These are phyloP conservation scores for Beverwykella pulmonaria DNA, from an alignment of 495 filamentous ascomycete genomes.

Conservation along the genomic window DNA sequence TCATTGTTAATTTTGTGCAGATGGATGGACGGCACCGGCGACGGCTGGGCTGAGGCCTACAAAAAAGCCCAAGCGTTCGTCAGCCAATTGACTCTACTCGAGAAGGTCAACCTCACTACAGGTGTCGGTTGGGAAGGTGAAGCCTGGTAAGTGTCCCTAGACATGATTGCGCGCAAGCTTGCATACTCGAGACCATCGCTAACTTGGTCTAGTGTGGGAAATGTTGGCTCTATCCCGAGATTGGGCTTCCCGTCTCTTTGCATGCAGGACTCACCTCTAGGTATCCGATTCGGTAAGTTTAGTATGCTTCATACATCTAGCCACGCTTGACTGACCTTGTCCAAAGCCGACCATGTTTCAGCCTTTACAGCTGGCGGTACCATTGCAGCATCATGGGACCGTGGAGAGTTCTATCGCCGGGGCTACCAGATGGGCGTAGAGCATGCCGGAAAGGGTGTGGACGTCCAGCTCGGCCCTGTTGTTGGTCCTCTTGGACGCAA, in stretches of 20 bases:
- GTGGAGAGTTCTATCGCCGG: conserved; percentile 43
- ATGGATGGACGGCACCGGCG: conserved; percentile 72
- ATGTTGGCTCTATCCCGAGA: conserved; percentile 69
- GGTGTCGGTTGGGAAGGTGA: conserved; percentile 71
- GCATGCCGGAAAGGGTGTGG: conserved; percentile 55
- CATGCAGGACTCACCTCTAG: conserved; percentile 87
- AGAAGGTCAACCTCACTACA: conserved; percentile 93
- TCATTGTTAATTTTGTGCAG: conserved; percentile 74
- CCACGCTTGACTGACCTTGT: background rate
- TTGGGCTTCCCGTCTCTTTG: conserved; percentile 82
- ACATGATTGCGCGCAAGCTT: background rate
- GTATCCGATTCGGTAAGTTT: conserved; percentile 65
- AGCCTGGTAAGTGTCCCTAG: conserved; percentile 26
- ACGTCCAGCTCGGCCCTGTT: conserved; percentile 85
- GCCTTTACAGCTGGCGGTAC: conserved; percentile 49
- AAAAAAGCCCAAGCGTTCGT: conserved; percentile 76
- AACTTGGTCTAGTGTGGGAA: conserved; percentile 63
- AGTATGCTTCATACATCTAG: background rate
- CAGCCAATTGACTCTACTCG: conserved; percentile 76
- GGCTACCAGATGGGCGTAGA: conserved; percentile 49
- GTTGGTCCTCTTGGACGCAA: conserved; percentile 67
- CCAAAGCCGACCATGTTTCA: conserved; percentile 51
- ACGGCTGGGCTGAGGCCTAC: conserved; percentile 76
- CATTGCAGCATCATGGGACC: conserved; percentile 49
- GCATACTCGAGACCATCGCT: background rate